Percentiles rank a stretch among this genome's conserved stretches.
Evolutionary conservation across 2,329 filamentous ascomycete species (phyloP).

Genomic region (Ceratocystis papillata): DNA sequence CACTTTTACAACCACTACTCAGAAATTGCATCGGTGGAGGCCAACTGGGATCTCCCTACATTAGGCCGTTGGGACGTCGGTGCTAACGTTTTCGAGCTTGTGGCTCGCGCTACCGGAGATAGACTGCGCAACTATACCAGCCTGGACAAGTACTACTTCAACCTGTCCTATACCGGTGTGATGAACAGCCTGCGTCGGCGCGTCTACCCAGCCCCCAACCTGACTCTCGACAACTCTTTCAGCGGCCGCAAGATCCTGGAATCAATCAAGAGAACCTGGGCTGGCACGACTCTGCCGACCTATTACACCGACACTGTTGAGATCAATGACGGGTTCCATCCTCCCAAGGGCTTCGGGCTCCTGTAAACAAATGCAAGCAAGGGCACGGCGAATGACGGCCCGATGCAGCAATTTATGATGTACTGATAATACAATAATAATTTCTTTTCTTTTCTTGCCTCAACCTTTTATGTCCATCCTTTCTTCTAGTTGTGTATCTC

Average conservation of each 20-base stretch:
- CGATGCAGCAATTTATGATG: too few relatives aligned
- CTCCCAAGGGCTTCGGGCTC: slow-evolving; percentile 29
- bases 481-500: background rate
- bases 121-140: slow-evolving; percentile 33
- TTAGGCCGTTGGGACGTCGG: slow-evolving; percentile 63
- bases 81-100: slow-evolving; percentile 55
- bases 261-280: slow-evolving; percentile 26
- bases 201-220: slow-evolving; percentile 35
- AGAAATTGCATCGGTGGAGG: slow-evolving; percentile 52
- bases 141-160: slow-evolving; percentile 40
- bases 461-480: too few relatives aligned
- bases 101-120: slow-evolving; percentile 52
- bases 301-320: slow-evolving; percentile 37
- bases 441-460: too few relatives aligned
- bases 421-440: too few relatives aligned
- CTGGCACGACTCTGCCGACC: slow-evolving; percentile 29
- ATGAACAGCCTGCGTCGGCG: slow-evolving; percentile 35
- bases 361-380: background rate
- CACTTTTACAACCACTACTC: slow-evolving; percentile 67
- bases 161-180: slow-evolving; percentile 43
- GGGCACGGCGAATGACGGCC: background rate
- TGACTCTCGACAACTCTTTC: slow-evolving; percentile 31
- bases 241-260: slow-evolving; percentile 32
- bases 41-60: slow-evolving; percentile 59
- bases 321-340: slow-evolving; percentile 36